These are phyloP conservation scores for Paraphoma chrysanthemicola DNA, from an alignment of 2,329 filamentous ascomycete species.

Conservation along the genomic window DNA sequence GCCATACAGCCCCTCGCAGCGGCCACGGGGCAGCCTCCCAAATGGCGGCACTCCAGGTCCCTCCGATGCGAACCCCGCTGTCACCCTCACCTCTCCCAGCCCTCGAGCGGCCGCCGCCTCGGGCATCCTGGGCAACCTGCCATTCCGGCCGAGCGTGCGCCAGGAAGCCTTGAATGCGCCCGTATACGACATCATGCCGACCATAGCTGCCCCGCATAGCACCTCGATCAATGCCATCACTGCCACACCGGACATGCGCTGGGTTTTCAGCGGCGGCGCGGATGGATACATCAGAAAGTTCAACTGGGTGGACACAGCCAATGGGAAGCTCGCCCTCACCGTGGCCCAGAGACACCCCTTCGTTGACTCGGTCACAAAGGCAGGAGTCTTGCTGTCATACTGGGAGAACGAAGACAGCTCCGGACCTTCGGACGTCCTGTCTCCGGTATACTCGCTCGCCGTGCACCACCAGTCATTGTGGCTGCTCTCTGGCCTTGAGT, in stretches of 20 bases:
- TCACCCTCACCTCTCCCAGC: constrained; percentile 57
- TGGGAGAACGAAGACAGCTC: constrained; percentile 94
- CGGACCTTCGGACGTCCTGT: constrained; percentile 66
- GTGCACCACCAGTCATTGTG: constrained; percentile 89
- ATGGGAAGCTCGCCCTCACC: constrained; percentile 90
- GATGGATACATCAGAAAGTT: constrained; percentile 98
- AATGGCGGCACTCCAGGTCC: constrained; percentile 35
- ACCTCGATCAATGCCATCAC: constrained; percentile 94
- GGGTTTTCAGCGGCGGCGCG: constrained; percentile 91
- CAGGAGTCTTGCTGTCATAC: constrained; percentile 91
- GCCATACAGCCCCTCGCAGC: constrained; percentile 53
- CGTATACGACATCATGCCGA: constrained; percentile 94
- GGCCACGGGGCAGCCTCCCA: constrained; percentile 32
- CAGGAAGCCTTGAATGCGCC: constrained; percentile 79
- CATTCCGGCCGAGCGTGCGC: constrained; percentile 69
- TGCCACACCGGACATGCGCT: constrained; percentile 91
- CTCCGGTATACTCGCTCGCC: constrained; percentile 92
- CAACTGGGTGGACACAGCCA: constrained; percentile 93
- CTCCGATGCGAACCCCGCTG: constrained; percentile 53
- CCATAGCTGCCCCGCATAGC: constrained; percentile 93
- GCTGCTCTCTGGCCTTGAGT: constrained; percentile 89
- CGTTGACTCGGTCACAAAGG: constrained; percentile 95
- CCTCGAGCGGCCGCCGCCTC: constrained; percentile 41
- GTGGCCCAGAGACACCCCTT: constrained; percentile 97
- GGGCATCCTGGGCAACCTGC: constrained; percentile 44